Evolutionary conservation across 2,329 filamentous ascomycete species (phyloP), one percentile per base, ranked within the genome.

Genomic region (Conoideocrella luteorostrata): DNA sequence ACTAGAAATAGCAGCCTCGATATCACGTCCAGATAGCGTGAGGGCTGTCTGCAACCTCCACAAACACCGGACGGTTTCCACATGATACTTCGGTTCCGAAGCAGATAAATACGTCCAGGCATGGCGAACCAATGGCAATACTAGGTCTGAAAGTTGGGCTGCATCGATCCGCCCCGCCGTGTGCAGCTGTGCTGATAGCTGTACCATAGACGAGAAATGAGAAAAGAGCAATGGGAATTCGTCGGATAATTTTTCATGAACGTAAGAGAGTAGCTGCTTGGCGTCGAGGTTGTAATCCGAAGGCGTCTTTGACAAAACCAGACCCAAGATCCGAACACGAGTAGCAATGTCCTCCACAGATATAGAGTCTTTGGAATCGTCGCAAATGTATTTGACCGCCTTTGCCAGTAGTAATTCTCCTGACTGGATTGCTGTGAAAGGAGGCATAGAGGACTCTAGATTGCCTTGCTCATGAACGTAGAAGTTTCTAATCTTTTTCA

Each of bases 11-110:
- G 86, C 80, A 20, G 87, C 88, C 62, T 95, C 90, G 4, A 95
- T 82, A 36, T 89, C 79, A 41, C 85, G 81, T 52, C 82, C 82
- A 2, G 75, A 68, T 30, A 74, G 68, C 2, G 83, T 78, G 11
- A 95, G 75, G 1, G 81, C 76, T 20, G 75, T 78, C 53, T 97
- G 89, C 41, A 98, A 68, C 51, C 88, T 81, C 87, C 93, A 95
- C 30, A 98, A 69, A 52, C 82, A 84, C 45, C 86, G 81, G 7
- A 94, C 87, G 15, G 89, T 84, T 66, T 98, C 94, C 24, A 98
- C 90, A 57, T 97, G 93, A 52, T 91, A 94, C 58, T 95, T 95
- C 0, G 90, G 89, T 49, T 84, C 82, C 11, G 82, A 74, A n/a
- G 87, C 83, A 1, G 88, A 86, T 30, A 98, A 67, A 56, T 87